These are phyloP conservation scores for Aspergillus proliferans DNA, from an alignment of 2,329 filamentous ascomycete genomes.

Conservation along the genomic window DNA sequence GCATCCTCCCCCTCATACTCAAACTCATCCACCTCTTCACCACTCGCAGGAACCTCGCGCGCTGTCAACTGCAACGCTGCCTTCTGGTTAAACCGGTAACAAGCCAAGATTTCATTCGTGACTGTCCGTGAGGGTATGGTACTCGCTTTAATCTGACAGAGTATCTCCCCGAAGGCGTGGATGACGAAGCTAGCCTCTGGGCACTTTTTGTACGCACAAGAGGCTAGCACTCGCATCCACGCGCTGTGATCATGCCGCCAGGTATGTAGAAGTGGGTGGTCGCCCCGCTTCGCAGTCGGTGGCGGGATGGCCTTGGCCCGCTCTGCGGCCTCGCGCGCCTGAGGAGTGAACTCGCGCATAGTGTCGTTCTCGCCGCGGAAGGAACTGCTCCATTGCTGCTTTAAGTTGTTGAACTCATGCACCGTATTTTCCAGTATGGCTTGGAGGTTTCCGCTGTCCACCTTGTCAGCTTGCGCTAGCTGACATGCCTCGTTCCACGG, in stretches of 20 bases:
- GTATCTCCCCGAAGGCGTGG: slow-evolving; percentile 27
- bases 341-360: slow-evolving; percentile 11
- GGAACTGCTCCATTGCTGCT: slow-evolving; percentile 15
- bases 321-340: slow-evolving; percentile 23
- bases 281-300: slow-evolving; percentile 13
- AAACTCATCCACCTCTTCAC: slow-evolving; percentile 7
- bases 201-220: slow-evolving; percentile 26
- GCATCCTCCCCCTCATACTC: slow-evolving; percentile 27
- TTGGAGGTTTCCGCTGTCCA: slow-evolving; percentile 11
- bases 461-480: slow-evolving; percentile 14
- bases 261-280: slow-evolving; percentile 28
- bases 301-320: slow-evolving; percentile 24
- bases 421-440: slow-evolving; percentile 13
- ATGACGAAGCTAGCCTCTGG: slow-evolving; percentile 19
- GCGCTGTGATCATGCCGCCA: slow-evolving; percentile 28
- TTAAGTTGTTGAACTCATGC: slow-evolving; percentile 13
- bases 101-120: slow-evolving; percentile 21
- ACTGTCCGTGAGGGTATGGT: slow-evolving; percentile 19
- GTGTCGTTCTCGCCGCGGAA: slow-evolving; percentile 5
- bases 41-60: slow-evolving; percentile 12
- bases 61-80: slow-evolving; percentile 21
- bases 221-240: slow-evolving; percentile 34
- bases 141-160: slow-evolving; percentile 28
- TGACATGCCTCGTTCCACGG: slow-evolving; percentile 23
- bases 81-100: slow-evolving; percentile 28